Evolutionary conservation across 768 basidiomycete genomes (phyloP).

Genomic region (Boletus bicolor): DNA sequence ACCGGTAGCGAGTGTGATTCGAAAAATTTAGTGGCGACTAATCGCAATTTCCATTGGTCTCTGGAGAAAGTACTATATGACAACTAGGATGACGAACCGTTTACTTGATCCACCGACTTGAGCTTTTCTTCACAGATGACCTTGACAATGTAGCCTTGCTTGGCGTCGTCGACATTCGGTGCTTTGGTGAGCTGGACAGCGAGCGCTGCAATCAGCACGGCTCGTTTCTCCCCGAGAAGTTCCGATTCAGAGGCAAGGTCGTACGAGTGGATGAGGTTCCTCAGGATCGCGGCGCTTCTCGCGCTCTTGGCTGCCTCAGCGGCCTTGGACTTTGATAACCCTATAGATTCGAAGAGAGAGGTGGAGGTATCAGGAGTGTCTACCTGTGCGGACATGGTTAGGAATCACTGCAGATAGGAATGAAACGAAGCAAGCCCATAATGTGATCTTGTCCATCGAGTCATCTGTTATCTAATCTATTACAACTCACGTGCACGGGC

Average conservation of each 20-base stretch:
- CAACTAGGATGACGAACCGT: slow-evolving; percentile 50
- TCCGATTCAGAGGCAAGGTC: slow-evolving; percentile 35
- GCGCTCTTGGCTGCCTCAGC: slow-evolving; percentile 77
- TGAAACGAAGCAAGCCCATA: background rate
- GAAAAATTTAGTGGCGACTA: slow-evolving; percentile 64
- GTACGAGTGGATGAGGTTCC: slow-evolving; percentile 62
- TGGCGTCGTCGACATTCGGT: slow-evolving; percentile 44
- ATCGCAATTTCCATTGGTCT: slow-evolving; percentile 4
- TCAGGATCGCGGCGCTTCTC: slow-evolving; percentile 70
- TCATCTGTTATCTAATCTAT: slow-evolving; percentile 27
- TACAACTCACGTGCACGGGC: background rate
- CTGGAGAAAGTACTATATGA: background rate
- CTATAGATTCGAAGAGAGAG: slow-evolving; percentile 70
- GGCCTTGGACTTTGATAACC: slow-evolving; percentile 73
- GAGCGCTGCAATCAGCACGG: slow-evolving; percentile 64
- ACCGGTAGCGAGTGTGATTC: slow-evolving; percentile 59
- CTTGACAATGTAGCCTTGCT: slow-evolving; percentile 59
- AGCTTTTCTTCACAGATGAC: slow-evolving; percentile 71
- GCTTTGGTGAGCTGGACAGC: slow-evolving; percentile 60
- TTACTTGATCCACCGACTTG: slow-evolving; percentile 81
- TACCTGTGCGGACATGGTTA: slow-evolving; percentile 16
- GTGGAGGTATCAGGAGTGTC: slow-evolving; percentile 9
- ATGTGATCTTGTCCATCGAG: background rate
- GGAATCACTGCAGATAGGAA: background rate
- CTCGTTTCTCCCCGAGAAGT: slow-evolving; percentile 75